Base-by-base conservation (phyloP, 176 grass and related monocot genomes). In the Oryza glumipatula region DNA sequence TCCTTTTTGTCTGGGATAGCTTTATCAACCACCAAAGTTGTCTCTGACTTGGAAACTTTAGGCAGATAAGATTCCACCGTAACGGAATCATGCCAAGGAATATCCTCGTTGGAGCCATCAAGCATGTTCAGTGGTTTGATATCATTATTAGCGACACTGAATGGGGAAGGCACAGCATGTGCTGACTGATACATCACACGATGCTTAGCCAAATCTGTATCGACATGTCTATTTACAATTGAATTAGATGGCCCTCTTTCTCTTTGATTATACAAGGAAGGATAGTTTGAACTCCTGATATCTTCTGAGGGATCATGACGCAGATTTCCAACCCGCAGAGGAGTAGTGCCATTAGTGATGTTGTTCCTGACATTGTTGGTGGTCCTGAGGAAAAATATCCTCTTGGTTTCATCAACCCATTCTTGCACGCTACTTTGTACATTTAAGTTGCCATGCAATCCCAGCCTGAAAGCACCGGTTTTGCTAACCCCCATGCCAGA, bases 361-460 rank as follows among this genome's bases (percentile, higher is more conserved):
- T 9, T 84, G 14, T 88, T 84, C 11, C 19, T 63, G 24, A 88
- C 21, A 9, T 66, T 70, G 23, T 88, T 88, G 44, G 47, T 7
- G 4, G n/a, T 71, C 71, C 56, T 91, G 33, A 80, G 70, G 80
- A 33, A 73, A 68, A 46, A 45, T 10, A 91, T 11, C 65, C 39
- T 88, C 30, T 11, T 56, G 19, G 19, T 61, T 76, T 87, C 89
- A 17, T 77, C 36, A 38, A 65, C 22, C 22, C 89, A 91, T 71
- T 88, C 89, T 7, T 87, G 71, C 39, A 73, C 21, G 33, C 54
- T 67, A 16, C 58, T 81, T 81, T 33, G 33, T 36, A 39, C 60
- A 45, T 81, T 81, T 15, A 80, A 58, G 45, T 76, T 88, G 72
- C 65, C 76, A 84, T 80, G 81, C 10, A 84, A 7, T 22, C 49